These are phyloP conservation scores for Fusarium pseudocircinatum DNA, from an alignment of 2,329 filamentous ascomycete genomes.

Conservation along the genomic window DNA sequence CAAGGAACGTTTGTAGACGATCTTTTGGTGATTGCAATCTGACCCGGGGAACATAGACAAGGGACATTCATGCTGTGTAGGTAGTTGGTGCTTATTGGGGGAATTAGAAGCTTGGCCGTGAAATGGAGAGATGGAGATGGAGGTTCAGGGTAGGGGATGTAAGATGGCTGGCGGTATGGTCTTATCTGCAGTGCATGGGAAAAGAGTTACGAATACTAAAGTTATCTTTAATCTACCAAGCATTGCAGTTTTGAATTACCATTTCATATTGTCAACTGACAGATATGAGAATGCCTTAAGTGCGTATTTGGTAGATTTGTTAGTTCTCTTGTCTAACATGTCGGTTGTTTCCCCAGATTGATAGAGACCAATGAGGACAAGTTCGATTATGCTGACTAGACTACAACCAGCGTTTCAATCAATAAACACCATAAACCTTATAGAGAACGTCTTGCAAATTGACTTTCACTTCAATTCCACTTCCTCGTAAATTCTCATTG, in stretches of 20 bases:
- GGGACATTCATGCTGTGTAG: background rate
- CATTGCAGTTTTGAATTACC: background rate
- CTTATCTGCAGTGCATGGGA: background rate
- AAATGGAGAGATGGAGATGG: background rate
- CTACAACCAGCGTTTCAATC: background rate
- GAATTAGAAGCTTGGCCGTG: background rate
- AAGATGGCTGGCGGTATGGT: background rate
- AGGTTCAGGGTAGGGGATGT: slow-evolving; percentile 14
- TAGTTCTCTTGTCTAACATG: background rate
- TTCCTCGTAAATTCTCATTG: background rate
- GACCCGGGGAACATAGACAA: background rate
- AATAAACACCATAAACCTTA: background rate
- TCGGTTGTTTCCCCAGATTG: background rate
- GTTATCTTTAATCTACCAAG: background rate
- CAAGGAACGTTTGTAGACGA: slow-evolving; percentile 23
- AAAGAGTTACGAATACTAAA: background rate
- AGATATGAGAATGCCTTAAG: background rate
- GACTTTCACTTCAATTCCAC: background rate
- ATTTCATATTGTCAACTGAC: background rate
- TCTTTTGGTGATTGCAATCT: background rate
- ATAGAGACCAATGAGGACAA: slow-evolving; percentile 32
- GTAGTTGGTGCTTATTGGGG: background rate
- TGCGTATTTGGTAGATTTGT: background rate
- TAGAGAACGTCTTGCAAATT: background rate
- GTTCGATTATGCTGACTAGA: slow-evolving; percentile 39